A percentile compares a stretch with the other conserved stretches of the same genome.
Conservation (phyloP, 257 asterid genomes). For the Gentiana straminea region DNA sequence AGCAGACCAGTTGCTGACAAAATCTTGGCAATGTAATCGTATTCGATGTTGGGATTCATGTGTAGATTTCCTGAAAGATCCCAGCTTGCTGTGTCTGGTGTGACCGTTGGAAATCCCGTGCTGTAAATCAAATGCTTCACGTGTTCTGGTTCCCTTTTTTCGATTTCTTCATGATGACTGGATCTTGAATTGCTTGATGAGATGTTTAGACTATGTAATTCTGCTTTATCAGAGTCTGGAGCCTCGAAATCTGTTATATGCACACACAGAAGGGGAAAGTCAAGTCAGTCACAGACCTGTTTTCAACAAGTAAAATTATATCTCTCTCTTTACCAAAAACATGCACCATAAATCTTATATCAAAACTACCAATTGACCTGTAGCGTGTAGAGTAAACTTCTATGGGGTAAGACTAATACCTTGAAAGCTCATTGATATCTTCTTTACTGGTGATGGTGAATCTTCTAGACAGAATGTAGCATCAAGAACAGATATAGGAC, state of each 20-base stretch:
- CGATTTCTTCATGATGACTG: conserved; percentile 14
- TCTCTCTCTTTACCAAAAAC: no score
- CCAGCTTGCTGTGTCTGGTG: conserved; percentile 25
- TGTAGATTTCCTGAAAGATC: conserved; percentile 17
- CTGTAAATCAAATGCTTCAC: conserved; percentile 29
- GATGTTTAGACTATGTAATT: conserved; percentile 32
- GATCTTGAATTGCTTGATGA: conserved; percentile 20
- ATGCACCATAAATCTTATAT: no score
- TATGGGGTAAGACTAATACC: conserved; percentile 39
- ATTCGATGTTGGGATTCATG: conserved; percentile 34
- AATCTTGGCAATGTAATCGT: conserved; percentile 47
- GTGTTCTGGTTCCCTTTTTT: conserved; percentile 35
- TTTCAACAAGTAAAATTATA: no score
- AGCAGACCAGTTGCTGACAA: conserved; percentile 63
- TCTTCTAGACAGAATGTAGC: conserved; percentile 63
- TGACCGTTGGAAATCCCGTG: conserved; percentile 25
- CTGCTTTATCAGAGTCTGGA: conserved; percentile 40
- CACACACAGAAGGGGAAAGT: conserved; percentile 13
- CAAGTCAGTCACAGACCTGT: not conserved
- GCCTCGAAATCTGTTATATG: conserved; percentile 29
- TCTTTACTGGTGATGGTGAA: conserved; percentile 85
- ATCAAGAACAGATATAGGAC: conserved; percentile 93
- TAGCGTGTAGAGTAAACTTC: conserved; percentile 3
- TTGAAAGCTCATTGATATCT: conserved; percentile 53
- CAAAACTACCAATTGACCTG: not conserved